These are phyloP conservation scores for Kodamaea lidongshanica DNA, from an alignment of 805 yeast genomes.

Conservation along the genomic window DNA sequence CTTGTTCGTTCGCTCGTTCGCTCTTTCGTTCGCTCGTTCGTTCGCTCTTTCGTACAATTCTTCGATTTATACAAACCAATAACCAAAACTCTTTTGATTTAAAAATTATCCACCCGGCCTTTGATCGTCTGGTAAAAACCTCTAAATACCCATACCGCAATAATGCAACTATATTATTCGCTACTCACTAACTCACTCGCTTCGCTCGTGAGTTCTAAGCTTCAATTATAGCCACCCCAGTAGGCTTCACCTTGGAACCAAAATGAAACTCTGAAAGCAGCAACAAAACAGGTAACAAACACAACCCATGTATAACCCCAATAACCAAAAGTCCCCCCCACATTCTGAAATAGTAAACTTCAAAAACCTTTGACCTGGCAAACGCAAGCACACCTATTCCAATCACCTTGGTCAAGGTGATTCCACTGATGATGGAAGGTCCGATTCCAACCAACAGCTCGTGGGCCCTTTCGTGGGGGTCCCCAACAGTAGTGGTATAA, in stretches of 20 bases:
- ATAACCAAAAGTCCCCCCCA: slow-evolving; percentile 76
- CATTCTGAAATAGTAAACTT: slow-evolving; percentile 89
- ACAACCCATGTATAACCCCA: slow-evolving; percentile 73
- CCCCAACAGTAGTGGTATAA: slow-evolving; percentile 38
- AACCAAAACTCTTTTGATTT: too few relatives aligned
- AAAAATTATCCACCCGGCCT: too few relatives aligned
- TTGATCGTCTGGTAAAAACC: too few relatives aligned
- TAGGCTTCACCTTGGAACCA: slow-evolving; percentile 36
- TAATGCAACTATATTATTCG: too few relatives aligned
- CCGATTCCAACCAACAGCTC: slow-evolving; percentile 76
- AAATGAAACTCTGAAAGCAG: too few relatives aligned
- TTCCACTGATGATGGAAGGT: slow-evolving; percentile 84
- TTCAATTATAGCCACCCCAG: not conserved
- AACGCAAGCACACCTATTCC: slow-evolving; percentile 86
- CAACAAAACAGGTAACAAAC: slow-evolving; percentile 71
- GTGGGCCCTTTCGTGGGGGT: slow-evolving; percentile 29
- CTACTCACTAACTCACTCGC: too few relatives aligned
- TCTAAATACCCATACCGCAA: too few relatives aligned
- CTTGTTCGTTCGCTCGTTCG: too few relatives aligned
- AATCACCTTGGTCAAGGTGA: slow-evolving; percentile 79
- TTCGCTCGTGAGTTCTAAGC: too few relatives aligned
- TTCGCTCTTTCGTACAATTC: too few relatives aligned
- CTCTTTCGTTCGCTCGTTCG: too few relatives aligned
- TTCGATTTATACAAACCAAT: too few relatives aligned
- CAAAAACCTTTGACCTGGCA: slow-evolving; percentile 82